Conservation (phyloP, 805 yeast species). For the Wickerhamomyces chambardii region DNA sequence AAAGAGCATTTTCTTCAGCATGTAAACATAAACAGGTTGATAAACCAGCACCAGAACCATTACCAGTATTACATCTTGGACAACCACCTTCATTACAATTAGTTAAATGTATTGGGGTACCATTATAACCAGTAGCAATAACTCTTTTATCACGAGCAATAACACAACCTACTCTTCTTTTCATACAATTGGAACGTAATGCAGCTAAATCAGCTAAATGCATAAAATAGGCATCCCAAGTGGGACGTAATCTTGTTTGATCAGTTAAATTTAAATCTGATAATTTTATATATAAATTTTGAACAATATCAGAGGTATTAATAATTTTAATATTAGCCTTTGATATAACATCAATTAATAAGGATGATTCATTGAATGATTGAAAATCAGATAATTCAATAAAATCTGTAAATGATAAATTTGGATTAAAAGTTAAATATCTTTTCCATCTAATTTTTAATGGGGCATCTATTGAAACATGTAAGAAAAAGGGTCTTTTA, state of each 20-base stretch:
- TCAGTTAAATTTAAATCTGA: slow-evolving; percentile 37
- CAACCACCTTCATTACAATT: slow-evolving; percentile 98
- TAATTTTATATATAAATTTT: slow-evolving; percentile 28
- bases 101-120: slow-evolving; percentile 82
- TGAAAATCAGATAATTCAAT: slow-evolving; percentile 26
- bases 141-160: slow-evolving; percentile 80
- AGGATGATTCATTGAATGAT: slow-evolving; percentile 14
- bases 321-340: slow-evolving; percentile 50
- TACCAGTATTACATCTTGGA: slow-evolving; percentile 71
- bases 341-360: slow-evolving; percentile 31
- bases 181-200: slow-evolving; percentile 90
- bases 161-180: slow-evolving; percentile 94
- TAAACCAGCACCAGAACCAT: slow-evolving; percentile 50
- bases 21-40: slow-evolving; percentile 89
- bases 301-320: slow-evolving; percentile 32
- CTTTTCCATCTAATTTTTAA: slow-evolving; percentile 31
- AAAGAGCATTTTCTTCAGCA: slow-evolving; percentile 93
- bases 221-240: slow-evolving; percentile 98
- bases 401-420: slow-evolving; percentile 23
- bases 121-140: slow-evolving; percentile 95
- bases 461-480: slow-evolving; percentile 73
- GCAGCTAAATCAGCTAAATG: slow-evolving; percentile 89
- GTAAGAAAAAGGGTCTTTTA: slow-evolving; percentile 79
- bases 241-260: slow-evolving; percentile 65
- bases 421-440: slow-evolving; percentile 17